Percentiles rank a stretch among this genome's conserved stretches.
phyloP scores from a whole-genome alignment of 768 basidiomycete genomes.

The Boletellus sp. region DNA sequence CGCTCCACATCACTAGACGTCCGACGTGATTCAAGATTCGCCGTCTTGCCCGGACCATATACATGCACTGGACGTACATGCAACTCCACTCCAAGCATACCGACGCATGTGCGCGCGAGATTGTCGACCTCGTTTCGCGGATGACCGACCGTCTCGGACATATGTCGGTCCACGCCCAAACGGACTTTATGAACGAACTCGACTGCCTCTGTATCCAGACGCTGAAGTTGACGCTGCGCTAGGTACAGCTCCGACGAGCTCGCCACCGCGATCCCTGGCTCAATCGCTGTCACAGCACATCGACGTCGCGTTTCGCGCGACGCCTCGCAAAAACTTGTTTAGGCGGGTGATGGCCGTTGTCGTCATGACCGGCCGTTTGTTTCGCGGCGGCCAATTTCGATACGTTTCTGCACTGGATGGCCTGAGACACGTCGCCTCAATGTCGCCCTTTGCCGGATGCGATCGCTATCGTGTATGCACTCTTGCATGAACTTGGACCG shows the following conservation, averaged over 20 bases:
- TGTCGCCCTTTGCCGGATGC: constrained; percentile 19
- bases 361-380: constrained; percentile 15
- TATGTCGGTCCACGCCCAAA: constrained; percentile 1
- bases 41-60: constrained; percentile 6
- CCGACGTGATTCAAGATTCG: constrained; percentile 11
- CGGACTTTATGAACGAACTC: constrained; percentile 12
- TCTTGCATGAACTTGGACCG: constrained; percentile 17
- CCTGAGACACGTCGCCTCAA: constrained; percentile 10
- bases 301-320: not conserved
- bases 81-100: constrained; percentile 10
- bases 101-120: constrained; percentile 1
- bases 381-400: constrained; percentile 9
- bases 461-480: constrained; percentile 9
- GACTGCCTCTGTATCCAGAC: constrained; percentile 7
- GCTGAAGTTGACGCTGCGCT: constrained; percentile 13
- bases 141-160: constrained; percentile 5
- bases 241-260: constrained; percentile 8
- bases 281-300: constrained; percentile 10
- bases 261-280: not conserved
- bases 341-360: constrained; percentile 14
- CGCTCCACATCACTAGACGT: constrained; percentile 9
- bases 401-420: constrained; percentile 2
- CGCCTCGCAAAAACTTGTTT: constrained; percentile 7
- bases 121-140: constrained; percentile 9
- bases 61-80: constrained; percentile 16